These are phyloP conservation scores for Eucalyptus cladocalyx DNA, from an alignment of 345 rosid genomes.

Conservation along the genomic window DNA sequence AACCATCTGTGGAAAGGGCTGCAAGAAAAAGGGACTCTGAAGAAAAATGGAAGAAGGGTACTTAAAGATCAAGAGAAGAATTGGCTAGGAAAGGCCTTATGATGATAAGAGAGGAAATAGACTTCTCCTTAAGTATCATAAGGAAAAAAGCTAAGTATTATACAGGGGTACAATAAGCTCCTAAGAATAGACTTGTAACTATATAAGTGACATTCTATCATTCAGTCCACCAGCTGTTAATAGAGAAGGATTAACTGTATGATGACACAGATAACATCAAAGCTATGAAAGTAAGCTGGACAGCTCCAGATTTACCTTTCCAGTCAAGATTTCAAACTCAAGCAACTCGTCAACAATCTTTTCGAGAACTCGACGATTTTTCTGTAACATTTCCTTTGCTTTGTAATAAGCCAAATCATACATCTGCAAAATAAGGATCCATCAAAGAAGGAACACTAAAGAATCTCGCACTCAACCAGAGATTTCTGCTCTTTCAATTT, in stretches of 20 bases:
- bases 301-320: conserved; percentile 41
- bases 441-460: background rate
- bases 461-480: background rate
- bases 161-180: background rate
- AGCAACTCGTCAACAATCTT: conserved; percentile 84
- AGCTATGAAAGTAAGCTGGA: background rate
- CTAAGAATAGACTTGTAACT: background rate
- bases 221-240: background rate
- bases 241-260: background rate
- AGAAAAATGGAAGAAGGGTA: background rate
- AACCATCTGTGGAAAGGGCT: background rate
- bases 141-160: background rate
- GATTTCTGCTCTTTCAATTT: background rate
- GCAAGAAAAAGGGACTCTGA: background rate
- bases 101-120: background rate
- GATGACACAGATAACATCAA: background rate
- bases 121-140: background rate
- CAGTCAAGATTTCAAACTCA: conserved; percentile 74
- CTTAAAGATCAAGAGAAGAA: background rate
- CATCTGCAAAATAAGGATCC: conserved; percentile 27
- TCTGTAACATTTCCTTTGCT: conserved; percentile 72
- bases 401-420: conserved; percentile 68
- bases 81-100: background rate
- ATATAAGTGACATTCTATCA: background rate
- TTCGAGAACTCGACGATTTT: conserved; percentile 65